Evolutionary conservation across 345 rosid genomes (phyloP).

Genomic region (Gynandropsis gynandra): DNA sequence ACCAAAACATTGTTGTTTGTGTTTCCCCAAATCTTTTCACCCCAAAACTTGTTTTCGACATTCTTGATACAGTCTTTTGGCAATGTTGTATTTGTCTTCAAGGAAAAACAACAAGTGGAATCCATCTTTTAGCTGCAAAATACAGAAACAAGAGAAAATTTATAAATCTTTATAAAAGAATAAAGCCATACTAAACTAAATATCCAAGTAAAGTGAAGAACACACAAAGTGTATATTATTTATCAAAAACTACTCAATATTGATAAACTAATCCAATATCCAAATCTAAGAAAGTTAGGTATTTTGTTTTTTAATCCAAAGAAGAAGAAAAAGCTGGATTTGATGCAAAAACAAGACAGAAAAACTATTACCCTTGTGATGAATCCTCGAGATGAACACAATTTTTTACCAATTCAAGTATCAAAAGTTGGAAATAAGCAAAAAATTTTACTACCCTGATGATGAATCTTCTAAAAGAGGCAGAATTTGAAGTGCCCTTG

Average conservation of each 20-base stretch:
- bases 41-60: constrained; percentile 46
- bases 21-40: constrained; percentile 51
- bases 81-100: constrained; percentile 36
- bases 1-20: constrained; percentile 23
- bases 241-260: constrained; percentile 12
- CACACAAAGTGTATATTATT: constrained; percentile 32
- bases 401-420: no score
- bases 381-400: background rate
- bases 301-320: constrained; percentile 3
- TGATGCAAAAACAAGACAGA: constrained; percentile 11
- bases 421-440: no score
- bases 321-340: constrained; percentile 10
- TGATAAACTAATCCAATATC: constrained; percentile 18
- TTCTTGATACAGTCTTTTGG: constrained; percentile 28
- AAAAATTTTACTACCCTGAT: background rate
- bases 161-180: constrained; percentile 16
- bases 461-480: no score
- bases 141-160: constrained; percentile 14
- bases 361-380: constrained; percentile 21
- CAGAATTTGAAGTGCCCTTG: no score
- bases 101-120: constrained; percentile 43
- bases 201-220: constrained; percentile 45
- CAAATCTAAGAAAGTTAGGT: constrained; percentile 31
- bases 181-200: constrained; percentile 21
- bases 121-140: constrained; percentile 43